Conservation (phyloP, 1,284 basidiomycete genomes). For the Takashimella koratensis region DNA sequence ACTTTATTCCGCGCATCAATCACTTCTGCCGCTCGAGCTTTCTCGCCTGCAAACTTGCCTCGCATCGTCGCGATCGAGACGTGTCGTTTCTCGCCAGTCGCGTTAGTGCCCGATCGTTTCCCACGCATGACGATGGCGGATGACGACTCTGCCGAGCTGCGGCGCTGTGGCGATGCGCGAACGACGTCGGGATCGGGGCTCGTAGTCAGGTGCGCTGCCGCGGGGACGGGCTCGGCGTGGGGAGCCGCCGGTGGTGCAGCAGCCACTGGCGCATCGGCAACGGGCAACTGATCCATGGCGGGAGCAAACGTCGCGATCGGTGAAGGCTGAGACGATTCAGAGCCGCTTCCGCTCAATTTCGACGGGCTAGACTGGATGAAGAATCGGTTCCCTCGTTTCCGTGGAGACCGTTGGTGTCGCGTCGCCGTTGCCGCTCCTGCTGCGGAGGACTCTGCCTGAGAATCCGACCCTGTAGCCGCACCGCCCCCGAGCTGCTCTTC, state of each 20-base stretch:
- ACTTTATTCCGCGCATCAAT: conserved; percentile 20
- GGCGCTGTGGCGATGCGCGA: conserved; percentile 2
- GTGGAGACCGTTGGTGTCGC: not conserved
- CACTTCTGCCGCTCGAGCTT: conserved; percentile 34
- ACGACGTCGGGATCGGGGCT: not conserved
- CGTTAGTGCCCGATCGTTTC: not conserved
- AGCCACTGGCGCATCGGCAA: not conserved
- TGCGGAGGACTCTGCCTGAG: not conserved
- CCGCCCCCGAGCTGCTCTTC: conserved; percentile 14
- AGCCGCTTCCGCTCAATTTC: conserved; percentile 29
- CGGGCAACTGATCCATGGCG: not conserved
- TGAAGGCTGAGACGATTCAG: conserved; percentile 28
- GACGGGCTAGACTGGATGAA: conserved; percentile 12
- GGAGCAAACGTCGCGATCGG: conserved; percentile 2
- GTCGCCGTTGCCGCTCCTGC: too few relatives aligned
- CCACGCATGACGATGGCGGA: conserved; percentile 14
- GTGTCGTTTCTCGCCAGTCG: conserved; percentile 20
- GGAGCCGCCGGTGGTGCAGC: conserved; percentile 2
- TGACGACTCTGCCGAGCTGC: conserved; percentile 28
- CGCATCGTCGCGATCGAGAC: conserved; percentile 43
- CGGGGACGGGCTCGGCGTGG: not conserved
- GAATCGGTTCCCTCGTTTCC: conserved; percentile 3
- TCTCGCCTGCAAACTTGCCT: conserved; percentile 38
- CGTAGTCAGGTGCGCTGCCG: not conserved
- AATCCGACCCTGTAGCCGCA: conserved; percentile 5